Conservation (phyloP, 768 basidiomycete genomes). For the Psilocybe azurescens region DNA sequence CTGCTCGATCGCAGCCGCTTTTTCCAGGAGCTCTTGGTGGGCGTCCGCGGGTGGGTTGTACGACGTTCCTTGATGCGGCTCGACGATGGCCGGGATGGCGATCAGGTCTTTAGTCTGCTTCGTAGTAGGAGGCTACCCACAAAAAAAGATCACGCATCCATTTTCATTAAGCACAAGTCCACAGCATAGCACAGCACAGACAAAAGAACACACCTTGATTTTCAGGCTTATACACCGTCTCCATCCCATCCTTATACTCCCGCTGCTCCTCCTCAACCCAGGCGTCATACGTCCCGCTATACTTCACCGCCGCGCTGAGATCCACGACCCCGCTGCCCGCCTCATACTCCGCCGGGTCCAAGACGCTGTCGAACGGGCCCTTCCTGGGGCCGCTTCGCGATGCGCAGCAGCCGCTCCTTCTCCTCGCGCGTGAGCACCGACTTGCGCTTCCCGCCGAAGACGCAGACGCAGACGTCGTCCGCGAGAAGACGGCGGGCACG, state of each 20-base stretch:
- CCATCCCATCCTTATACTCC: slow-evolving; percentile 42
- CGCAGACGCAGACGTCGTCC: slow-evolving; percentile 28
- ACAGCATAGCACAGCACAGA: no score
- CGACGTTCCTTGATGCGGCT: slow-evolving; percentile 84
- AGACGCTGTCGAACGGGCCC: slow-evolving; percentile 73
- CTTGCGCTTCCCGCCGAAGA: slow-evolving; percentile 45
- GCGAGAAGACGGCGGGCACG: slow-evolving; percentile 82
- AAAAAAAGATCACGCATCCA: slow-evolving; percentile 53
- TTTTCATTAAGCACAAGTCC: slow-evolving; percentile 16
- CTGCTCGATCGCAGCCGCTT: slow-evolving; percentile 72
- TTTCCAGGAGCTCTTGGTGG: slow-evolving; percentile 71
- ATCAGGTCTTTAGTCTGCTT: slow-evolving; percentile 57
- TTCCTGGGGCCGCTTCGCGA: slow-evolving; percentile 74
- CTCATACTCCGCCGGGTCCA: slow-evolving; percentile 72
- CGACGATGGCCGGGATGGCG: slow-evolving; percentile 63
- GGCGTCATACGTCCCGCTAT: slow-evolving; percentile 69
- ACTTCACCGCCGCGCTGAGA: slow-evolving; percentile 70
- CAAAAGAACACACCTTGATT: slow-evolving; percentile 53
- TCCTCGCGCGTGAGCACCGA: slow-evolving; percentile 61
- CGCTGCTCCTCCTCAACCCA: slow-evolving; percentile 57
- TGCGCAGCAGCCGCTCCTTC: slow-evolving; percentile 75
- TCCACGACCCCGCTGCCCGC: slow-evolving; percentile 70
- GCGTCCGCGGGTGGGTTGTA: slow-evolving; percentile 85
- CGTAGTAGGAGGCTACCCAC: slow-evolving; percentile 50
- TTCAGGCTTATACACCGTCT: slow-evolving; percentile 47